Evolutionary conservation across 108 stramenopile genomes (phyloP), one percentile per base, ranked within the genome.

Genomic region (Cyclotella baltica): DNA sequence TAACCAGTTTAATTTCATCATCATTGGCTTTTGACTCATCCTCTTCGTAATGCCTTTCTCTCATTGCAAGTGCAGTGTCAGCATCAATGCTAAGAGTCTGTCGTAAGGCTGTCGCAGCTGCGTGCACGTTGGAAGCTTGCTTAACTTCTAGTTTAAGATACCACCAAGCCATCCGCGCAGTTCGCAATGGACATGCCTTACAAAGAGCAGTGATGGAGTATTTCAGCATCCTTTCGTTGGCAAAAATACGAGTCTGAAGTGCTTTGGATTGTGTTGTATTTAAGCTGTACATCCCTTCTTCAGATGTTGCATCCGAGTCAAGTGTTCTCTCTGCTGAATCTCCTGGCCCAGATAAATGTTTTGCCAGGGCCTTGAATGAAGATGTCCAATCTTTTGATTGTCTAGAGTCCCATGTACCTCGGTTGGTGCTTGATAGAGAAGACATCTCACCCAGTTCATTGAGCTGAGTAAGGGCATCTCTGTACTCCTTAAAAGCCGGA

Each of bases 111-210:
- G 73, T 74, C 9, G 92, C 88, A 25, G 94, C 88, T 18, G 75
- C 61, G 72, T 77, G 78, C 15, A 90, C 67, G 47, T 83, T 67
- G 0, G 83, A 76, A n/a, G 86, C 83, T 70, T 95, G 89, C 67
- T 80, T 84, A 1, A 71, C 73, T 79, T 95, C 94, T 30, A 65
- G 75, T 62, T 89, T 88, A 36, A 89, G 80, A 66, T 85, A 90
- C 57, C 80, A 76, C 83, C 85, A 90, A n/a, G 88, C 86, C 92
- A 95, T 95, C 29, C 94, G 79, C 25, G 90, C 72, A 27, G 79
- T 85, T 65, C 94, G 83, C 16, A 93, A 66, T 36, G 89, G 83
- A 50, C 80, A 85, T 27, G 84, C 87, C 38, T 71, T 76, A 66
- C 94, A 91, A 2, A 92, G 70, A 6, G 58, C 62, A 28, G 89